These are phyloP conservation scores for Haematococcus sp. DNA, from an alignment of 139 green algal genomes.

Conservation along the genomic window DNA sequence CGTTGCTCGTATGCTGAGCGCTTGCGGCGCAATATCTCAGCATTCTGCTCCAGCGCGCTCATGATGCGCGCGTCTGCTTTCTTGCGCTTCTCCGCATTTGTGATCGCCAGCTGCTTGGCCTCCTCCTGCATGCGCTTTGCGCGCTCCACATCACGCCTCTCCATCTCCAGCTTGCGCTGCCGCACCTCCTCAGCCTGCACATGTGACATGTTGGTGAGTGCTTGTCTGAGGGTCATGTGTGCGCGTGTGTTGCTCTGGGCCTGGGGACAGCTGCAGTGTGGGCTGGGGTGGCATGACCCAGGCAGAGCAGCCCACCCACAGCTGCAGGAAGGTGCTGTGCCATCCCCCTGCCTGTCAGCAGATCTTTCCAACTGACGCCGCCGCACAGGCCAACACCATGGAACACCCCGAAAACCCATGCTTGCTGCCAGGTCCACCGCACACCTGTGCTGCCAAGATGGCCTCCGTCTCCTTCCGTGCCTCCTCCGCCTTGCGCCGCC, in stretches of 20 bases:
- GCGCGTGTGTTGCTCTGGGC: too few species aligned
- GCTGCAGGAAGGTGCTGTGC: background rate
- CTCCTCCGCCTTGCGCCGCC: conserved; percentile 63
- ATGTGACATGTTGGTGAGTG: too few species aligned
- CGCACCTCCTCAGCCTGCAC: conserved; percentile 6
- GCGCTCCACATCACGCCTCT: conserved; percentile 50
- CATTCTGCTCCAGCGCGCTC: conserved; percentile 43
- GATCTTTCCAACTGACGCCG: conserved; percentile 5
- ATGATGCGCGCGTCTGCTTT: conserved; percentile 71
- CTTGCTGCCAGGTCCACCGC: too few species aligned
- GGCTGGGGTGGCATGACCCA: too few species aligned
- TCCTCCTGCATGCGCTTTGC: conserved; percentile 46
- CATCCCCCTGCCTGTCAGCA: too few species aligned
- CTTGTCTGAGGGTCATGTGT: too few species aligned
- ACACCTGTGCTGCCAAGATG: conserved; percentile 59
- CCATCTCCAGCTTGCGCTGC: conserved; percentile 45
- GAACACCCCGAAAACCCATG: background rate
- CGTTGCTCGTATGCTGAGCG: conserved; percentile 44
- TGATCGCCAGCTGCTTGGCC: conserved; percentile 30
- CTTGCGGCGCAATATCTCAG: conserved; percentile 46
- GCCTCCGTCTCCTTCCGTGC: conserved; percentile 64
- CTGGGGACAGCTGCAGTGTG: too few species aligned
- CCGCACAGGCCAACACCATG: background rate
- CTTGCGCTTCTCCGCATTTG: conserved; percentile 57
- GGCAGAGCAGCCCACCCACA: background rate